phyloP scores from a whole-genome alignment of 2,329 filamentous ascomycete genomes.

The Trichoderma asperellum region DNA sequence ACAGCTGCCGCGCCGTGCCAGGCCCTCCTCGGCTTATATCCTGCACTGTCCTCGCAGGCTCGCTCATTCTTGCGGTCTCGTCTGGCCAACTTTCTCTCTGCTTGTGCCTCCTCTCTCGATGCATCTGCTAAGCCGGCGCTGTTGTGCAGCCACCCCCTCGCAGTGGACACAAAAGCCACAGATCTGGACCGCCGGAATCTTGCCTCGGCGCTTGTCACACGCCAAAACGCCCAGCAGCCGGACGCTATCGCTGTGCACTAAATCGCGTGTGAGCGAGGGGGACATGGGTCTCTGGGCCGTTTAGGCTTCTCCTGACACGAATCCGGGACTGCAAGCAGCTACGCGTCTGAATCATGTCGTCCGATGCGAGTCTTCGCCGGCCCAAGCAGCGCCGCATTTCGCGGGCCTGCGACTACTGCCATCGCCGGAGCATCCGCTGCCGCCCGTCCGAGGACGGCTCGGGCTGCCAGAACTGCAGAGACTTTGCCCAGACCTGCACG shows the following conservation, averaged over 20 bases:
- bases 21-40: not conserved
- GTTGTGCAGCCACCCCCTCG: constrained; percentile 10
- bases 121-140: constrained; percentile 3
- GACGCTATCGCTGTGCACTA: constrained; percentile 23
- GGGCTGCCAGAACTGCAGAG: constrained; percentile 54
- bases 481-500: constrained; percentile 55
- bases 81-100: constrained; percentile 4
- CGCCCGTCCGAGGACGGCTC: constrained; percentile 41
- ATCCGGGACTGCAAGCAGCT: constrained; percentile 2
- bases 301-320: constrained; percentile 23
- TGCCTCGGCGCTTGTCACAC: constrained; percentile 4
- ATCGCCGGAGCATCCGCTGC: constrained; percentile 39
- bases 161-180: constrained; percentile 1
- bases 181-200: not conserved
- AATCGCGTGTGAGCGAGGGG: constrained; percentile 9
- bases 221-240: not conserved
- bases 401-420: constrained; percentile 50
- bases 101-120: not conserved
- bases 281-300: constrained; percentile 22
- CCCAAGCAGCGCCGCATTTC: constrained; percentile 32
- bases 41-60: constrained; percentile 10
- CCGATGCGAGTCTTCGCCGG: constrained; percentile 7
- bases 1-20: not conserved
- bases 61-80: not conserved
- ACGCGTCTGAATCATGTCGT: constrained; percentile 19